A percentile compares a stretch with the other conserved stretches of the same genome.
phyloP scores from a whole-genome alignment of 2,329 filamentous ascomycete genomes.

The Pseudogymnoascus sp. region DNA sequence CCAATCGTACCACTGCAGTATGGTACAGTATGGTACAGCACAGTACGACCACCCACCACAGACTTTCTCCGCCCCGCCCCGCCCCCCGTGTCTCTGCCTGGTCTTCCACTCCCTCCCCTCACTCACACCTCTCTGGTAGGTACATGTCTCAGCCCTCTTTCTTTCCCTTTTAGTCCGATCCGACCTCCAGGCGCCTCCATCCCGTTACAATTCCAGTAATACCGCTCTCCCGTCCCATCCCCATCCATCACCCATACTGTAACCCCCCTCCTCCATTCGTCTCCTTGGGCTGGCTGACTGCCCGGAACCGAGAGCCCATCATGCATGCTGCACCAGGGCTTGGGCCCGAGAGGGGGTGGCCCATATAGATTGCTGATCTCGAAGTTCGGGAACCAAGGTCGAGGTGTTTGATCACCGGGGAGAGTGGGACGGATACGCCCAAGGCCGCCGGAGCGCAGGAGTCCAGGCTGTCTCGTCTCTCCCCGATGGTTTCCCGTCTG shows the following conservation, averaged over 20 bases:
- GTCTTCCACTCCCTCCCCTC: not conserved
- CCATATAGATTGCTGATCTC: not conserved
- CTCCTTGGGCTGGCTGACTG: not conserved
- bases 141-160: not conserved
- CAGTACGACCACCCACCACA: not conserved
- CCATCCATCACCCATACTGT: not conserved
- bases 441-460: not conserved
- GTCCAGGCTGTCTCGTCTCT: not conserved
- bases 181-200: not conserved
- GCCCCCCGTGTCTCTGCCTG: conserved; percentile 1
- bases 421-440: not conserved
- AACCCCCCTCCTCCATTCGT: not conserved
- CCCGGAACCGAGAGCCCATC: not conserved
- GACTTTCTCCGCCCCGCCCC: not conserved
- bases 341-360: not conserved
- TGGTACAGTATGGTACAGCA: no score
- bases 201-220: not conserved
- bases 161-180: not conserved
- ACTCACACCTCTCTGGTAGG: not conserved
- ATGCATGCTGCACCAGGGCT: not conserved
- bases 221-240: not conserved
- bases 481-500: not conserved
- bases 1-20: no score
- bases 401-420: not conserved
- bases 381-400: not conserved